These are phyloP conservation scores for Ballota nigra DNA, from an alignment of 257 asterid genomes.

Conservation along the genomic window DNA sequence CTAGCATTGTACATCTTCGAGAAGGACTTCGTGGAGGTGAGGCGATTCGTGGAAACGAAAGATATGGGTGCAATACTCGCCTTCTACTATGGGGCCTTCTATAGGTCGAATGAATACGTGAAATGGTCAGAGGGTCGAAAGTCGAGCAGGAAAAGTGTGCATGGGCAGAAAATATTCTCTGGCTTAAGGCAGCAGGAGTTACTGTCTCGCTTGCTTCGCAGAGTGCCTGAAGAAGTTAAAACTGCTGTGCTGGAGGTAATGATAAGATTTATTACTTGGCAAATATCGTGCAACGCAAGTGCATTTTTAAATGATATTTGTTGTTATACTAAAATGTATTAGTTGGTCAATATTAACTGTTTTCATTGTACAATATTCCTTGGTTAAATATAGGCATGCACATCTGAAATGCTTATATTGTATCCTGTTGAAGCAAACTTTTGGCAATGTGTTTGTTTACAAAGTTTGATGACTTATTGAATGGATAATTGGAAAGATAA, in stretches of 20 bases:
- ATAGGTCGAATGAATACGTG: slow-evolving; percentile 42
- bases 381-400: too few species aligned
- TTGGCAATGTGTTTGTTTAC: neutral
- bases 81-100: slow-evolving; percentile 61
- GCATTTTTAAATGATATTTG: too few species aligned
- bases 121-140: slow-evolving; percentile 67
- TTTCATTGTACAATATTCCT: too few species aligned
- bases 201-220: slow-evolving; percentile 46
- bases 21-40: slow-evolving; percentile 55
- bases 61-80: slow-evolving; percentile 46
- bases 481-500: neutral
- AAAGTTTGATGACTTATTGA: neutral
- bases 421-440: neutral
- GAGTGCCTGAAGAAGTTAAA: slow-evolving; percentile 46
- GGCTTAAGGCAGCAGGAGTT: slow-evolving; percentile 78
- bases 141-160: slow-evolving; percentile 46
- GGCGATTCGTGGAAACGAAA: slow-evolving; percentile 51
- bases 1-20: slow-evolving; percentile 62
- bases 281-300: too few species aligned
- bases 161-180: slow-evolving; percentile 62
- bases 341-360: too few species aligned
- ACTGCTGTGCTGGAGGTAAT: slow-evolving; percentile 55
- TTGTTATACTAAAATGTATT: too few species aligned
- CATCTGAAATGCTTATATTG: too few species aligned
- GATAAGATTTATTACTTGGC: neutral